Evolutionary conservation across 2,329 filamentous ascomycete species (phyloP).

Genomic region (Lasiodiplodia sp.): DNA sequence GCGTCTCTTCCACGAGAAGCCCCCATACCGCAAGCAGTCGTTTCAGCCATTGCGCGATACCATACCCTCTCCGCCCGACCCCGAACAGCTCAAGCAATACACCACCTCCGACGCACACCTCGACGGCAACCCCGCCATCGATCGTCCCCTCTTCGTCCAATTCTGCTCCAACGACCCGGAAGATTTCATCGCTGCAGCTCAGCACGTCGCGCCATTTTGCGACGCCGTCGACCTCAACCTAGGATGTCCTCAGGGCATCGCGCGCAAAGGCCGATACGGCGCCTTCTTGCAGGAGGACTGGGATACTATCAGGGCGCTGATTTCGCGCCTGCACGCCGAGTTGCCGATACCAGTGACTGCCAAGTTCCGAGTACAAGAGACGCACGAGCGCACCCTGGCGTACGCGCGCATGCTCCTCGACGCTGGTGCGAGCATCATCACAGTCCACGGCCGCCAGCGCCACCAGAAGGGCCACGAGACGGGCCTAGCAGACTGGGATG

Average conservation of each 20-base stretch:
- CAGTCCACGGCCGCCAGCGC: constrained; percentile 85
- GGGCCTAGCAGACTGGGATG: constrained; percentile 89
- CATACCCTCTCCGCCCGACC: constrained; percentile 44
- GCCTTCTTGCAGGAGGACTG: constrained; percentile 95
- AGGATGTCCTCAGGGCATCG: constrained; percentile 95
- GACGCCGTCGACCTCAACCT: constrained; percentile 96
- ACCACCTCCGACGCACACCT: constrained; percentile 55
- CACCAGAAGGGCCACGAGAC: constrained; percentile 98
- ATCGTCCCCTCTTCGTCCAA: constrained; percentile 92
- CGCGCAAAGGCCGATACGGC: constrained; percentile 87
- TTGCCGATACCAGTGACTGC: constrained; percentile 88
- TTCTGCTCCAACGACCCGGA: constrained; percentile 91
- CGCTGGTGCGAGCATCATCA: constrained; percentile 90
- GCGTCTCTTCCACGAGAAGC: constrained; percentile 79
- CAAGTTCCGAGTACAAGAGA: constrained; percentile 91
- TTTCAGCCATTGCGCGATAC: constrained; percentile 71
- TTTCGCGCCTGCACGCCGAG: constrained; percentile 80
- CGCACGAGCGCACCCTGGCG: constrained; percentile 81
- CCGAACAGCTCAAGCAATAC: constrained; percentile 44
- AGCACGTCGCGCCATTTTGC: constrained; percentile 81
- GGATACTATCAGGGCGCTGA: constrained; percentile 79
- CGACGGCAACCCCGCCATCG: constrained; percentile 84
- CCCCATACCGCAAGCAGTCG: constrained; percentile 77
- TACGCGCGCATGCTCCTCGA: constrained; percentile 88
- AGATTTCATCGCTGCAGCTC: constrained; percentile 80